A percentile compares a stretch with the other conserved stretches of the same genome.
These are phyloP conservation scores for Sphagnum tenellum DNA, from an alignment of 225 moss, liverwort and hornwort species.

Conservation along the genomic window DNA sequence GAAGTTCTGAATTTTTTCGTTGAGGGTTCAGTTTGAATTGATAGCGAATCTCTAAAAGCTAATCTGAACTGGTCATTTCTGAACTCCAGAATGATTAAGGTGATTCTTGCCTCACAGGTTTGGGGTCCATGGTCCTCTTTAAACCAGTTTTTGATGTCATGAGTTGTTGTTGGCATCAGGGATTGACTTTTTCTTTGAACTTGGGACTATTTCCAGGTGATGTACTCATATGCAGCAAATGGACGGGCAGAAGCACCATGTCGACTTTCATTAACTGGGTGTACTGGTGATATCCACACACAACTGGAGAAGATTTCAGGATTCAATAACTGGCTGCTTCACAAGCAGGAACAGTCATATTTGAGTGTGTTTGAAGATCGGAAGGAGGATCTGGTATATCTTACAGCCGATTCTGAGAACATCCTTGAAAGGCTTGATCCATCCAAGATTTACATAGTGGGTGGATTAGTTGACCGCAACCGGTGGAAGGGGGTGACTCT, in stretches of 20 bases:
- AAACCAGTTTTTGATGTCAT: too few relatives aligned
- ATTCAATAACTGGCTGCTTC: constrained; percentile 86
- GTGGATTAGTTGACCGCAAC: constrained; percentile 96
- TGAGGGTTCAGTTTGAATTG: too few relatives aligned
- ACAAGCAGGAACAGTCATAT: constrained; percentile 74
- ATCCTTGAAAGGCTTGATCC: constrained; percentile 55
- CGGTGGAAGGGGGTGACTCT: constrained; percentile 91
- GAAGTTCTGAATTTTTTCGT: too few relatives aligned
- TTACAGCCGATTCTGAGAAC: constrained; percentile 85
- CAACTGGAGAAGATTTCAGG: constrained; percentile 78
- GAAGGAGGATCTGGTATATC: constrained; percentile 75
- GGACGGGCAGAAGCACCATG: constrained; percentile 58
- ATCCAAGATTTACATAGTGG: constrained; percentile 81
- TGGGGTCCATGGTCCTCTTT: too few relatives aligned
- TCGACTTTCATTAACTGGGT: constrained; percentile 79
- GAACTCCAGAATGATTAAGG: too few relatives aligned
- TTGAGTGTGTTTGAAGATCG: constrained; percentile 64
- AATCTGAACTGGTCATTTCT: too few relatives aligned
- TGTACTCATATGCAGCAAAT: constrained; percentile 94
- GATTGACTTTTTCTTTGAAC: neutral
- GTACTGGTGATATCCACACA: constrained; percentile 47
- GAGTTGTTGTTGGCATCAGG: neutral
- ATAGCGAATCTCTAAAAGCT: too few relatives aligned
- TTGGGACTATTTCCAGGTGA: constrained; percentile 39
- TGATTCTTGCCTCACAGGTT: too few relatives aligned